These are phyloP conservation scores for Suillus fuscotomentosus DNA, from an alignment of 768 basidiomycete species.

Conservation along the genomic window DNA sequence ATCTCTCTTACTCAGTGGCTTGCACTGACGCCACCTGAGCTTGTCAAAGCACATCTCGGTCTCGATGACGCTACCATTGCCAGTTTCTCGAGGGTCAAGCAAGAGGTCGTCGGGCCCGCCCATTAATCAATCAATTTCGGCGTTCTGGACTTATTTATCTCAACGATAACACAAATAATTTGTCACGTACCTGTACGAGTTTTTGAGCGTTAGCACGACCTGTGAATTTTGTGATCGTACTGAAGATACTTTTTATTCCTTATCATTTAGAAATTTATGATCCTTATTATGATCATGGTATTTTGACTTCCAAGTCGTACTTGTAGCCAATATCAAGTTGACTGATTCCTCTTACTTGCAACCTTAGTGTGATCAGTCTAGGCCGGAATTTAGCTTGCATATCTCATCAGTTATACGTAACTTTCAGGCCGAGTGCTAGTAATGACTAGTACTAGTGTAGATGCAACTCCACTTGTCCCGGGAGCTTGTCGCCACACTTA, in stretches of 20 bases:
- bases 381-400: no score
- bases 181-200: conserved; percentile 14
- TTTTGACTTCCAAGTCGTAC: conserved; percentile 1
- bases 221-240: conserved; percentile 2
- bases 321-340: conserved; percentile 2
- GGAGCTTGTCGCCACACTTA: no score
- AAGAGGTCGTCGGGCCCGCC: conserved; percentile 40
- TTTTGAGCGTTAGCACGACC: conserved; percentile 5
- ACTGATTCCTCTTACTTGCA: no score
- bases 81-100: conserved; percentile 50
- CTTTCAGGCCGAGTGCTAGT: no score
- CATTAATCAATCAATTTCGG: neutral
- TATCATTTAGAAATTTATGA: conserved; percentile 3
- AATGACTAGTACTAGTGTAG: no score
- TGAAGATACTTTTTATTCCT: neutral
- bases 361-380: no score
- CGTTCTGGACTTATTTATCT: neutral
- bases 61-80: conserved; percentile 50
- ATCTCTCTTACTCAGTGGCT: conserved; percentile 61
- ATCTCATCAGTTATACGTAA: no score
- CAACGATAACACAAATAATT: conserved; percentile 1
- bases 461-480: no score
- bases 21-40: conserved; percentile 54
- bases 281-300: neutral
- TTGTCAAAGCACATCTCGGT: conserved; percentile 62